Evolutionary conservation across 2,329 filamentous ascomycete species (phyloP), one percentile per base, ranked within the genome.

Genomic region (Ascochyta pisi): DNA sequence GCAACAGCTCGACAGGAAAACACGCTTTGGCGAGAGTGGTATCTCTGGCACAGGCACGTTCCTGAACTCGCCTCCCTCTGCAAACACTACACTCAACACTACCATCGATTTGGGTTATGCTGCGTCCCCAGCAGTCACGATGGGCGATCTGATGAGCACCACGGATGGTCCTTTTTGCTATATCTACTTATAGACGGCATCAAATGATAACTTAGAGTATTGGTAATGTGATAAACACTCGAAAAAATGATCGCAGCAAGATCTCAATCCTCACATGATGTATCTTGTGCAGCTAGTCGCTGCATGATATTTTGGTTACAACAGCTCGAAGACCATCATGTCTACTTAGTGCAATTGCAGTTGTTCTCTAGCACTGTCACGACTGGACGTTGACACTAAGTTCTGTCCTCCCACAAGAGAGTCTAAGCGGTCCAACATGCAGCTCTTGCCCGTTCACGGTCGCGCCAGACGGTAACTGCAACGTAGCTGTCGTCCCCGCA

Each of bases 41-140:
- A 77, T 83, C 51, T 68, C 68, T 1, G 81, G 81, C 4, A 82
- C 79, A 1, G 73, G 66, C 9, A 82, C 80, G 0, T 78, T 82
- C 34, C 64, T 79, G 43, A 77, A 81, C 51, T 41, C 50, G 1
- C 79, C 80, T 3, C 69, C 78, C 3, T 78, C 77, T 15, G 50
- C 76, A 1, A 75, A 80, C 48, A 79, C 79, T n/a, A 82, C 78
- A 3, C 70, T 83, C 6, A 71, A 79, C 4, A 78, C 78, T 12
- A 55, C 64, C 0, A 64, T 83, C 19, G 65, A 79, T 45, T 49
- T 81, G 13, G 79, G 78, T 15, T 75, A 62, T 51, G 66, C 77
- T 15, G 70, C 56, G 0, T 58, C 61, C 4, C 60, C 62, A 0
- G 53, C 58, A 4, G 38, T 60, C 12, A 68, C 55, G 26, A 67